Base-by-base conservation (phyloP, 2,329 filamentous ascomycete species). In the Chaetomium sp. region DNA sequence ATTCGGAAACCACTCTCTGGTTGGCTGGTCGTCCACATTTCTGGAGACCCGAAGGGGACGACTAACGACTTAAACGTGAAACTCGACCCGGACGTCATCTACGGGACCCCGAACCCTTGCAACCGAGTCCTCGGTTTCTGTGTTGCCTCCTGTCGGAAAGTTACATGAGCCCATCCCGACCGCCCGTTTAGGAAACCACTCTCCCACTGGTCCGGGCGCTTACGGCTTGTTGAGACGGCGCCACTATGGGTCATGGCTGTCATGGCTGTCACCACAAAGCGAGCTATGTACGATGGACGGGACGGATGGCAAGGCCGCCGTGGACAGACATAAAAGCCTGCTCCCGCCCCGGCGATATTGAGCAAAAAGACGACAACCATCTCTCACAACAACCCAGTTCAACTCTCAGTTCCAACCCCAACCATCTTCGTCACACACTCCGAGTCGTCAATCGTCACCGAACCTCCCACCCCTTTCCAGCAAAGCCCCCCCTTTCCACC, bases 1-100 rank as follows among this genome's bases (percentile, higher is more conserved):
- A 57, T 57, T 47, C 47, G 55, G 55, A 31, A 47, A 57, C 19
- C 47, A 21, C 55, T 57, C 55, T 57, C 55, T 21, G 16, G 38
- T 57, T 57, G 35, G 55, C 10, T 4, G 16, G 13, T n/a, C 16
- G 38, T n/a, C 38, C 16, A n/a, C 16, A 19, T n/a, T n/a, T n/a
- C 38, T 16, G 16, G 38, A 42, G 5, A n/a, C 7, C 38, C 38
- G 38, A 16, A 19, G 35, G 13, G 19, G 38, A 42, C 38, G 38
- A 29, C n/a, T n/a, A n/a, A n/a, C 27, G 27, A 42, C 16, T 42
- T n/a, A 5, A 6, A 42, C 16, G 38, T 16, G 4, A 7, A 16
- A 16, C 16, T n/a, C 16, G 16, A n/a, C n/a, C n/a, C n/a, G n/a
- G n/a, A 42, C 38, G 38, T 42, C 38, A 42, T 42, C 16, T 16